Conservation (phyloP, 352 stramenopile genomes). For the Globisporangium megalacanthum region DNA sequence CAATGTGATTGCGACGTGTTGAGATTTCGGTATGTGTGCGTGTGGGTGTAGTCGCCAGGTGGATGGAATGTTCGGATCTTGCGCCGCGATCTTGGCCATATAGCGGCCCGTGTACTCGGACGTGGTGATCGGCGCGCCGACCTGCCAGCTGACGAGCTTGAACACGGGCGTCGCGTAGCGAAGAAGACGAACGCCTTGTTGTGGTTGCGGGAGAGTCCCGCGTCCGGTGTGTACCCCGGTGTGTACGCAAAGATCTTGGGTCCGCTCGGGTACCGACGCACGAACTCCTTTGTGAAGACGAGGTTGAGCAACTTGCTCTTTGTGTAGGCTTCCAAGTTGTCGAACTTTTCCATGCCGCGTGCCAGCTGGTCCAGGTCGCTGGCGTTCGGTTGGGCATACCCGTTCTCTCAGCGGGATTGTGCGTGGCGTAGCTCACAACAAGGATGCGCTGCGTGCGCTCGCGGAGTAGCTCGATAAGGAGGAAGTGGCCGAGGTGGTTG, state of each 20-base stretch:
- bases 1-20: too few relatives aligned
- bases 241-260: conserved; percentile 21
- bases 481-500: conserved; percentile 41
- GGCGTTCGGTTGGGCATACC: conserved; percentile 12
- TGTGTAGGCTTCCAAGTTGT: conserved; percentile 17
- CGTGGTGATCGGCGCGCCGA: conserved; percentile 10
- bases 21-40: too few relatives aligned
- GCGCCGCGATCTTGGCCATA: conserved; percentile 22
- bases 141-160: background rate
- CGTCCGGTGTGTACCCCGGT: conserved; percentile 19
- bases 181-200: conserved; percentile 3
- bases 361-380: conserved; percentile 22
- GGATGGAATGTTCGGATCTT: conserved; percentile 6
- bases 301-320: conserved; percentile 30
- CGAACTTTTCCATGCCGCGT: conserved; percentile 14
- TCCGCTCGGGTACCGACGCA: conserved; percentile 18
- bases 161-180: too few relatives aligned
- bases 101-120: conserved; percentile 17
- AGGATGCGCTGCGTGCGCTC: conserved; percentile 20
- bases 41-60: too few relatives aligned
- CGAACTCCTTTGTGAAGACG: conserved; percentile 19
- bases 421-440: conserved; percentile 17
- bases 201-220: conserved; percentile 15
- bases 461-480: conserved; percentile 21
- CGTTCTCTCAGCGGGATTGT: conserved; percentile 23